phyloP scores from a whole-genome alignment of 2,329 filamentous ascomycete genomes.

The Pyricularia sp. region DNA sequence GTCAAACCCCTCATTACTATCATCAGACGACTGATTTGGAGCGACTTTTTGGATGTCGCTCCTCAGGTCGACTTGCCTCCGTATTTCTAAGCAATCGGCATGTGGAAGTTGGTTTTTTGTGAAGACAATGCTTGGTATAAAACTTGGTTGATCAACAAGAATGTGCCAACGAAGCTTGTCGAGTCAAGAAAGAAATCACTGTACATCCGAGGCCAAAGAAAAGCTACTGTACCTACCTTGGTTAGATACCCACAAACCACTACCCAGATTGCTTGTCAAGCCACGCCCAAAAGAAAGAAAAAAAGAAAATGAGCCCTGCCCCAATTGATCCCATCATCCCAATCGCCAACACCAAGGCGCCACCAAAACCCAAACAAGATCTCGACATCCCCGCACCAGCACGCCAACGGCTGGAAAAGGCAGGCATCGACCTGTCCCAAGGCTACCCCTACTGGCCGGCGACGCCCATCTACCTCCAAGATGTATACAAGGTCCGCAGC shows the following conservation, averaged over 20 bases:
- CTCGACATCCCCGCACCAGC: slow-evolving; percentile 51
- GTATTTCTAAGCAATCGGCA: not conserved
- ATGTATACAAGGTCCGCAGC: slow-evolving; percentile 57
- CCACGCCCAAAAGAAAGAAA: too few species aligned
- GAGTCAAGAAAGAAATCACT: not conserved
- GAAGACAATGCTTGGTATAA: not conserved
- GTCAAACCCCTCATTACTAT: not conserved
- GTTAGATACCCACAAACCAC: not conserved
- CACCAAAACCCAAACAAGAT: not conserved
- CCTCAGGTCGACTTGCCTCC: not conserved
- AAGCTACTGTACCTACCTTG: too few species aligned
- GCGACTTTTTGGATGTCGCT: not conserved
- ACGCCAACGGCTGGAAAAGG: slow-evolving; percentile 52
- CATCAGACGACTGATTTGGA: not conserved
- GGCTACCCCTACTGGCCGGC: slow-evolving; percentile 65
- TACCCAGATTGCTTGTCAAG: not conserved
- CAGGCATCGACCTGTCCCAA: slow-evolving; percentile 57
- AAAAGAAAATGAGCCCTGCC: slow-evolving; percentile 19
- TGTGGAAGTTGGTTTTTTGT: not conserved
- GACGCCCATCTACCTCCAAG: slow-evolving; percentile 58
- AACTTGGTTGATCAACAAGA: not conserved
- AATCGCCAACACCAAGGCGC: slow-evolving; percentile 43
- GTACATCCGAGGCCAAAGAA: not conserved
- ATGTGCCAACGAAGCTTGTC: not conserved
- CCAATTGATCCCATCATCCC: slow-evolving; percentile 56